Percentiles rank a stretch among this genome's conserved stretches.
These are phyloP conservation scores for Aspergillus taichungensis DNA, from an alignment of 495 filamentous ascomycete genomes.

Conservation along the genomic window DNA sequence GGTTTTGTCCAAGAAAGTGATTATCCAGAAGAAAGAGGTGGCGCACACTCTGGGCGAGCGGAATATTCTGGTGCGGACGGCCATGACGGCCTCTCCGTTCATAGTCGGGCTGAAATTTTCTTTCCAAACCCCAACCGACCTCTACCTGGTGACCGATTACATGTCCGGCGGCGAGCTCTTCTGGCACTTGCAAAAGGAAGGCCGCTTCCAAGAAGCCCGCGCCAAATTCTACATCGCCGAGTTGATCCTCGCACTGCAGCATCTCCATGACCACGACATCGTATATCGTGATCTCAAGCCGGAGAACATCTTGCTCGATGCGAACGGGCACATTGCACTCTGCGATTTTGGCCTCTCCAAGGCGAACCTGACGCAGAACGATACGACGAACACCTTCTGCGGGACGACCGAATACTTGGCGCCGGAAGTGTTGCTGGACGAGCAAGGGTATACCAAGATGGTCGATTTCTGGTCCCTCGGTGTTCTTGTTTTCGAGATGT, in stretches of 20 bases:
- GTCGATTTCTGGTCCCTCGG: constrained; percentile 99
- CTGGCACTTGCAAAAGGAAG: constrained; percentile 98
- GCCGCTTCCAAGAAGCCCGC: constrained; percentile 85
- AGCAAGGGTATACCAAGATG: constrained; percentile 99
- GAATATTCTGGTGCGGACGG: constrained; percentile 93
- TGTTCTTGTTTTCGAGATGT: constrained; percentile 98
- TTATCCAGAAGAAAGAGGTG: constrained; percentile 99
- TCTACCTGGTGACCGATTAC: constrained; percentile 98
- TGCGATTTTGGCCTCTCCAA: constrained; percentile 94
- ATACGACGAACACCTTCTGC: constrained; percentile 98
- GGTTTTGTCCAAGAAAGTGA: constrained; percentile 97
- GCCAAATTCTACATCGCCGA: constrained; percentile 99
- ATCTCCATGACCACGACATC: constrained; percentile 93
- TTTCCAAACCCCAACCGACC: constrained; percentile 93
- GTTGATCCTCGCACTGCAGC: constrained; percentile 88
- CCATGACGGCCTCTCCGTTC: constrained; percentile 91
- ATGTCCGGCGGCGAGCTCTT: constrained; percentile 99
- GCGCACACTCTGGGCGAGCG: constrained; percentile 94
- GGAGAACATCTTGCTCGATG: constrained; percentile 77
- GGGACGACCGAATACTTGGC: constrained; percentile 97
- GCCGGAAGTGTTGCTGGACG: constrained; percentile 89
- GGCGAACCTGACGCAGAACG: constrained; percentile 89
- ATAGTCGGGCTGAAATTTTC: constrained; percentile 98
- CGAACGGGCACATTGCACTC: constrained; percentile 76
- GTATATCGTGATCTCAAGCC: constrained; percentile 91